Evolutionary conservation across 306 rosid species (phyloP).

Genomic region (Citrullus colocynthis): DNA sequence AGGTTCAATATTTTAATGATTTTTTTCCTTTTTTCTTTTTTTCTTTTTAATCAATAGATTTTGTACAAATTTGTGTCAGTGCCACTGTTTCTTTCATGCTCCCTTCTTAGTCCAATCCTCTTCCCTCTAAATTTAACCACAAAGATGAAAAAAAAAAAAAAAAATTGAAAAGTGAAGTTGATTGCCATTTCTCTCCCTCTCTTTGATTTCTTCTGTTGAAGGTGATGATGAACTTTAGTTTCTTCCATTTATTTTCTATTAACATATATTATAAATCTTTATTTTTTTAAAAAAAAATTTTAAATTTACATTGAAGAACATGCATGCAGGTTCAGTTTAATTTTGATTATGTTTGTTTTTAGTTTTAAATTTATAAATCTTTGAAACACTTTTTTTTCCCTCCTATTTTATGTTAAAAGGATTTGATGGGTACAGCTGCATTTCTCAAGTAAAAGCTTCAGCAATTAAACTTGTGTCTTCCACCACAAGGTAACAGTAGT

Average conservation of each 20-base stretch:
- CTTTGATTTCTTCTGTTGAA: not conserved
- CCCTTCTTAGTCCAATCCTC: not conserved
- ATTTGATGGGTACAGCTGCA: not conserved
- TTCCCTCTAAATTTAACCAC: not conserved
- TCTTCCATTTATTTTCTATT: not conserved
- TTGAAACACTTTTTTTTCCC: not conserved
- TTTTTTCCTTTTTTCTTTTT: not conserved
- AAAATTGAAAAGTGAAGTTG: not conserved
- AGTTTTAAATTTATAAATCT: too few species aligned
- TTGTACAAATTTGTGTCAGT: conserved; percentile 4
- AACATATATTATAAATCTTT: not conserved
- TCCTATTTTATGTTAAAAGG: not conserved
- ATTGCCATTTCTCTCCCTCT: conserved; percentile 3
- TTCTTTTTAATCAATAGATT: not conserved
- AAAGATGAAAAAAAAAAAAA: not conserved
- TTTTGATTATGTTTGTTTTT: too few species aligned
- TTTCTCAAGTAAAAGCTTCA: not conserved
- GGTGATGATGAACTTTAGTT: not conserved
- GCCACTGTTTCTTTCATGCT: not conserved
- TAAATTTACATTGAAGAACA: not conserved
- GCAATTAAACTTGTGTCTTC: not conserved
- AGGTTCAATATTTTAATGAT: not conserved
- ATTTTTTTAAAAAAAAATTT: not conserved
- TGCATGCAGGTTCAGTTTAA: not conserved
- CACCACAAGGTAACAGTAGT: conserved; percentile 8